These are phyloP conservation scores for Euptelea pleiosperma DNA, from an alignment of 164 flowering plant species.

Conservation along the genomic window DNA sequence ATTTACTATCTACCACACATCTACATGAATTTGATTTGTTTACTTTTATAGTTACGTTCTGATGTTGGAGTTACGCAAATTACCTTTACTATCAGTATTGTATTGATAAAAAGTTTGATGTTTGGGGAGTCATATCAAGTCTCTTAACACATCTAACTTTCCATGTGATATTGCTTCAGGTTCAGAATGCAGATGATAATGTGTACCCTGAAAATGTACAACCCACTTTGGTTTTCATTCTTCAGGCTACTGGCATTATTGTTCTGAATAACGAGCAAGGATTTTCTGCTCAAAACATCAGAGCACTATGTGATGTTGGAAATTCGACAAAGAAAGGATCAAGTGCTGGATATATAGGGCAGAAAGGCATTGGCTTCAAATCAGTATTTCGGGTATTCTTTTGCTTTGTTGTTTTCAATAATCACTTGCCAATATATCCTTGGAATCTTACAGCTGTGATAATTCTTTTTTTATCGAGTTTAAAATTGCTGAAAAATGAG, in stretches of 20 bases:
- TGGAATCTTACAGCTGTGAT: too few species aligned
- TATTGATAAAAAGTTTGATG: background rate
- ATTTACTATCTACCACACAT: too few species aligned
- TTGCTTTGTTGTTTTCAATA: background rate
- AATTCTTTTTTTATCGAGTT: too few species aligned
- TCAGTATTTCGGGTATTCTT: conserved; percentile 87
- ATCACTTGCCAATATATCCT: too few species aligned
- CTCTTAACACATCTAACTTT: background rate
- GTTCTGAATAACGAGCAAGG: conserved; percentile 87
- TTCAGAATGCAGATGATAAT: conserved; percentile 99
- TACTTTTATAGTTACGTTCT: too few species aligned
- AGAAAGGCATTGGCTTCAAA: conserved; percentile 98
- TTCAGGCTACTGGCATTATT: conserved; percentile 60
- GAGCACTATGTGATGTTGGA: conserved; percentile 98
- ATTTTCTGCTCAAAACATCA: conserved; percentile 74
- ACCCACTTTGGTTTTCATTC: conserved; percentile 77
- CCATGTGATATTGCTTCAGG: conserved; percentile 40
- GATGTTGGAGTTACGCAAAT: too few species aligned
- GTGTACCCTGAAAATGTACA: conserved; percentile 62
- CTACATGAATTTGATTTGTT: too few species aligned
- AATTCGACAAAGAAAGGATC: conserved; percentile 85
- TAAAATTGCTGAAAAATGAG: too few species aligned
- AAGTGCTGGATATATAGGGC: conserved; percentile 83
- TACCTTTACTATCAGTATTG: background rate
- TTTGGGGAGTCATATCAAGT: too few species aligned